Percentiles rank a stretch among this genome's conserved stretches.
Conservation (phyloP, 2,329 filamentous ascomycete species). For the Beauveria australis region DNA sequence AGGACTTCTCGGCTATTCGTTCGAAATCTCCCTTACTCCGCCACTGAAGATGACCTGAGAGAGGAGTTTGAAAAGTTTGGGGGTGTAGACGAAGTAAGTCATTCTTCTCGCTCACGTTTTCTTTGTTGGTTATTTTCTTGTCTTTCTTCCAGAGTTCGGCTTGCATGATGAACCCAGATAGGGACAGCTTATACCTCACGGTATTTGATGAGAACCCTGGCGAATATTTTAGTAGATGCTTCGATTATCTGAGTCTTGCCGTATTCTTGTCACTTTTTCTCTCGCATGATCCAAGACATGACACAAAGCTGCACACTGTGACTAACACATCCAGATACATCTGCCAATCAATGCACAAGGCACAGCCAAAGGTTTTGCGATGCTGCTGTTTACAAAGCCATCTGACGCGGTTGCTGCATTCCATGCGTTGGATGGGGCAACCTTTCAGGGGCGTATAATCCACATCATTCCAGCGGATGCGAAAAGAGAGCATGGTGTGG, state of each 20-base stretch:
- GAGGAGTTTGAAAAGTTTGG: constrained; percentile 66
- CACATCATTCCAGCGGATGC: constrained; percentile 80
- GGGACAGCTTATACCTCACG: constrained; percentile 93
- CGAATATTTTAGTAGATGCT: constrained; percentile 99
- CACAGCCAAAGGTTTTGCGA: constrained; percentile 81
- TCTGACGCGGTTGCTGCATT: constrained; percentile 72
- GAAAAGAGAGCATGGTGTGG: constrained; percentile 73
- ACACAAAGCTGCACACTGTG: constrained; percentile 2
- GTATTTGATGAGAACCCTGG: constrained; percentile 84
- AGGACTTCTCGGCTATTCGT: constrained; percentile 76
- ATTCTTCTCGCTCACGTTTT: constrained; percentile 2
- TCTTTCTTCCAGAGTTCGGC: not conserved
- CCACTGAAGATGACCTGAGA: constrained; percentile 68
- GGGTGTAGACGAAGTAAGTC: constrained; percentile 76
- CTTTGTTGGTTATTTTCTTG: constrained; percentile 15
- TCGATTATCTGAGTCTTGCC: constrained; percentile 64
- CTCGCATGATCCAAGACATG: constrained; percentile 14
- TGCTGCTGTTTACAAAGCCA: constrained; percentile 68
- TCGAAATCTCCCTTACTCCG: constrained; percentile 77
- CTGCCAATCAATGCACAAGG: constrained; percentile 67
- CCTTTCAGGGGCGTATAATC: constrained; percentile 85
- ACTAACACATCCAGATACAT: constrained; percentile 61
- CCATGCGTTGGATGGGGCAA: constrained; percentile 68
- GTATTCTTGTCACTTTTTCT: constrained; percentile 19
- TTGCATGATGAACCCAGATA: constrained; percentile 97